Evolutionary conservation across 306 rosid genomes (phyloP).

Genomic region (Ormosia semicastrata): DNA sequence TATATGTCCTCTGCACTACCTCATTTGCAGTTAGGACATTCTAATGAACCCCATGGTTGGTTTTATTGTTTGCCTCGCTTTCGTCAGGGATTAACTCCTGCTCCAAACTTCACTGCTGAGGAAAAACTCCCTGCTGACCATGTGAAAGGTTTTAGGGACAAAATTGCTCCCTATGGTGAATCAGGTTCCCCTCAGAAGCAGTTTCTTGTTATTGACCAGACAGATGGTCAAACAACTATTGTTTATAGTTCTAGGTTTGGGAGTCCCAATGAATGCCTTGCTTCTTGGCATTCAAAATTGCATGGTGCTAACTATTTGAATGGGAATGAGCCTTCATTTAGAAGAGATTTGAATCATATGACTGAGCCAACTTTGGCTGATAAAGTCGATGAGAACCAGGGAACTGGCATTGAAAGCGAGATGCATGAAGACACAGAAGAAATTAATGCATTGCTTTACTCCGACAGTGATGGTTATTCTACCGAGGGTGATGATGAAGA

Average conservation of each 20-base stretch:
- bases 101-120: constrained; percentile 21
- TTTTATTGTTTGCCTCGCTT: constrained; percentile 50
- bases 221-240: constrained; percentile 57
- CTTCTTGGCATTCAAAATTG: constrained; percentile 49
- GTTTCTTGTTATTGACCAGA: constrained; percentile 61
- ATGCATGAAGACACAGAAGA: constrained; percentile 93
- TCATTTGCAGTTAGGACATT: constrained; percentile 36
- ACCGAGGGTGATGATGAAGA: constrained; percentile 72
- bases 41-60: constrained; percentile 64
- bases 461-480: constrained; percentile 52
- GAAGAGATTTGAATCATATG: constrained; percentile 29
- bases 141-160: constrained; percentile 28
- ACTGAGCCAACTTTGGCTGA: constrained; percentile 36
- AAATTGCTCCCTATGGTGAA: constrained; percentile 30
- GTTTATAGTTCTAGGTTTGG: constrained; percentile 53
- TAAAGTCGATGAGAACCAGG: constrained; percentile 39
- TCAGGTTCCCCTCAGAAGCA: constrained; percentile 44
- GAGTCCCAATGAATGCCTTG: constrained; percentile 47
- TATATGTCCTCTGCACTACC: constrained; percentile 41
- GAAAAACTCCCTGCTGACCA: constrained; percentile 29
- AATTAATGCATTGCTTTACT: constrained; percentile 81
- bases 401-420: constrained; percentile 54
- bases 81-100: constrained; percentile 42
- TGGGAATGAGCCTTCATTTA: constrained; percentile 31
- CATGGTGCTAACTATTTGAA: constrained; percentile 28